phyloP scores from a whole-genome alignment of 495 filamentous ascomycete species.

The Penicillium herquei region DNA sequence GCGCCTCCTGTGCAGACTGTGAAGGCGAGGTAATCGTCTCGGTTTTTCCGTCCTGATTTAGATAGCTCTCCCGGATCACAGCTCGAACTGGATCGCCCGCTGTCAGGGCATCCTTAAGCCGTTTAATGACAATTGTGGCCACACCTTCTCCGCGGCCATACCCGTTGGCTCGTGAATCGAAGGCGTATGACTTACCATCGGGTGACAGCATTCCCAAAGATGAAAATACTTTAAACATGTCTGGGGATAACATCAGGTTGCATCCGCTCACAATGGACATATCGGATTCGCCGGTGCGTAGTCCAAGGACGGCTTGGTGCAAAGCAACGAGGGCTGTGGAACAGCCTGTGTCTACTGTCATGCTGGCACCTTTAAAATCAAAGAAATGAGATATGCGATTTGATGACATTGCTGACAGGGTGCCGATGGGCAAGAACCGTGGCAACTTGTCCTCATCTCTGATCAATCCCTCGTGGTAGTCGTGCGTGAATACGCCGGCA shows the following conservation, averaged over 20 bases:
- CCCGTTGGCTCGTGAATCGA: slow-evolving; percentile 66
- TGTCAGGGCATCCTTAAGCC: slow-evolving; percentile 41
- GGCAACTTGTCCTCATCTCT: neutral
- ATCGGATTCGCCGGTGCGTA: slow-evolving; percentile 37
- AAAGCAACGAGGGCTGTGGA: slow-evolving; percentile 36
- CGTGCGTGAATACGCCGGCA: neutral
- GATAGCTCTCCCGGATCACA: neutral
- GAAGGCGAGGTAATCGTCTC: neutral
- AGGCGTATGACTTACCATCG: slow-evolving; percentile 62
- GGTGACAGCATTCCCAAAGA: slow-evolving; percentile 43
- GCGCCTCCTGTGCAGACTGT: neutral
- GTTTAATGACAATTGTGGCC: slow-evolving; percentile 35
- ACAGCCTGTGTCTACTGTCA: slow-evolving; percentile 38
- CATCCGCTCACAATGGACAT: slow-evolving; percentile 19
- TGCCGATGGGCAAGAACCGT: neutral
- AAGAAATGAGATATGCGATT: slow-evolving; percentile 43
- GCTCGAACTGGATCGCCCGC: slow-evolving; percentile 47
- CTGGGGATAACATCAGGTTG: slow-evolving; percentile 25
- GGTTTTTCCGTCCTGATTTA: slow-evolving; percentile 1
- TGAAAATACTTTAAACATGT: slow-evolving; percentile 13
- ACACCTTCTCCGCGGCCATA: slow-evolving; percentile 60
- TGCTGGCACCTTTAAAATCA: slow-evolving; percentile 40
- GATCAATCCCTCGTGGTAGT: neutral
- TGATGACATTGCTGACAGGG: slow-evolving; percentile 31
- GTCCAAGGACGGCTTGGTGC: slow-evolving; percentile 40